Percentiles rank a stretch among this genome's conserved stretches.
Conservation (phyloP, 2,329 filamentous ascomycete genomes). For the Fusarium foetens region DNA sequence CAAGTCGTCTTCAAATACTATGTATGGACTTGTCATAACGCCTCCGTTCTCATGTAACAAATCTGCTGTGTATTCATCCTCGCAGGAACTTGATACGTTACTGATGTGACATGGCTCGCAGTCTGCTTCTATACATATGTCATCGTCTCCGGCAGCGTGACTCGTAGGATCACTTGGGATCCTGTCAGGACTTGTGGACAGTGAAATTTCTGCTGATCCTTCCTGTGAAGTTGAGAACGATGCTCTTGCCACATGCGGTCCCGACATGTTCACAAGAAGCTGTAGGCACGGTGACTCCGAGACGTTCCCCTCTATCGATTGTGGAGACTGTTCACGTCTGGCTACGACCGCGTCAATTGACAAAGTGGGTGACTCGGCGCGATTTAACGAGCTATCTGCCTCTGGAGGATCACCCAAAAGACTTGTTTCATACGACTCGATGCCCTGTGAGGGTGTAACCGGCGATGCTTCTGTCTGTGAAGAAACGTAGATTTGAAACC, state of each 20-base stretch:
- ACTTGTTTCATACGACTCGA: background rate
- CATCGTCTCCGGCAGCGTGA: background rate
- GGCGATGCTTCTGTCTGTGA: constrained; percentile 5
- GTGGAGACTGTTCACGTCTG: background rate
- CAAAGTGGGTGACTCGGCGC: background rate
- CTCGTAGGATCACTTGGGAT: background rate
- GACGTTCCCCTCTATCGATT: background rate
- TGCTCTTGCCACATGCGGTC: background rate
- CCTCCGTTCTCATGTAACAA: background rate
- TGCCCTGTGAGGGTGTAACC: background rate
- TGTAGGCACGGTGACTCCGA: background rate
- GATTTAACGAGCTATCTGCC: background rate
- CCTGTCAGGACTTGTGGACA: background rate
- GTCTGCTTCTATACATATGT: background rate
- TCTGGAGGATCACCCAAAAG: background rate
- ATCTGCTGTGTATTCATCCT: background rate
- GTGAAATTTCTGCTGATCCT: background rate
- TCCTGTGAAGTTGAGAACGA: background rate
- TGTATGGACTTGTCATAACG: background rate
- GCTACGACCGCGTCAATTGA: background rate
- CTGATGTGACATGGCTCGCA: background rate
- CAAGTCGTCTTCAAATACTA: background rate
- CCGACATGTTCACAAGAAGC: background rate
- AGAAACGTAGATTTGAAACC: constrained; percentile 1
- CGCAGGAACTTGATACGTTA: background rate